These are phyloP conservation scores for Angomonas desouzai DNA, from an alignment of 208 protist genomes.

Conservation along the genomic window DNA sequence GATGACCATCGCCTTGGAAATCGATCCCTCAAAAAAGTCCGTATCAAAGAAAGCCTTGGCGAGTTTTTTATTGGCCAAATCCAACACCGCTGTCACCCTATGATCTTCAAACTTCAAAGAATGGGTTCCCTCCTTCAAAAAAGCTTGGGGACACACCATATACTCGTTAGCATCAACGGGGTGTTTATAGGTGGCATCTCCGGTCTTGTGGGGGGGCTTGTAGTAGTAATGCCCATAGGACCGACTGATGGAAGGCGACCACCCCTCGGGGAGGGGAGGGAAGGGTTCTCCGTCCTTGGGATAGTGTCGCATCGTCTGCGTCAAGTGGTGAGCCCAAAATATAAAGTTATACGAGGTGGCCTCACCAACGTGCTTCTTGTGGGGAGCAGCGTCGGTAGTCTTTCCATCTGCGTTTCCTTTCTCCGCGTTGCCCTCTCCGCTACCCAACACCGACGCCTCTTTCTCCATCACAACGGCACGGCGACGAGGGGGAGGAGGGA, in stretches of 20 bases:
- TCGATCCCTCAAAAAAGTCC: neutral
- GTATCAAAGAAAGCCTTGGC: neutral
- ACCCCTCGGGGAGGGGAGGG: slow-evolving; percentile 58
- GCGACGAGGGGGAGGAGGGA: neutral
- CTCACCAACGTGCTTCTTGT: neutral
- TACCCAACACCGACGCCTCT: neutral
- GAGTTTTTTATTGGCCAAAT: slow-evolving; percentile 3
- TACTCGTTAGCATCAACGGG: slow-evolving; percentile 56
- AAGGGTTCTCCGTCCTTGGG: slow-evolving; percentile 50
- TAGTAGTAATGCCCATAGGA: slow-evolving; percentile 76
- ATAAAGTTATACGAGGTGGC: neutral
- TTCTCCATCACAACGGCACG: neutral
- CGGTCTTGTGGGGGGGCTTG: slow-evolving; percentile 18
- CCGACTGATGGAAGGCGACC: slow-evolving; percentile 42
- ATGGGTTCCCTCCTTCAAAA: slow-evolving; percentile 25
- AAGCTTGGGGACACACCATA: slow-evolving; percentile 70
- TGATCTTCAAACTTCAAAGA: neutral
- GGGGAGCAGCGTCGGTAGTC: neutral
- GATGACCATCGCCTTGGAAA: slow-evolving; percentile 2
- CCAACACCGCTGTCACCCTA: neutral
- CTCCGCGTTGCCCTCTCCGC: neutral
- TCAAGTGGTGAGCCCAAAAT: neutral
- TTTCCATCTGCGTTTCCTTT: neutral
- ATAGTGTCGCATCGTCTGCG: slow-evolving; percentile 30
- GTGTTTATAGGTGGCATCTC: slow-evolving; percentile 43